Base-by-base conservation (phyloP, 1,284 basidiomycete species). In the Laetiporus sulphureus region DNA sequence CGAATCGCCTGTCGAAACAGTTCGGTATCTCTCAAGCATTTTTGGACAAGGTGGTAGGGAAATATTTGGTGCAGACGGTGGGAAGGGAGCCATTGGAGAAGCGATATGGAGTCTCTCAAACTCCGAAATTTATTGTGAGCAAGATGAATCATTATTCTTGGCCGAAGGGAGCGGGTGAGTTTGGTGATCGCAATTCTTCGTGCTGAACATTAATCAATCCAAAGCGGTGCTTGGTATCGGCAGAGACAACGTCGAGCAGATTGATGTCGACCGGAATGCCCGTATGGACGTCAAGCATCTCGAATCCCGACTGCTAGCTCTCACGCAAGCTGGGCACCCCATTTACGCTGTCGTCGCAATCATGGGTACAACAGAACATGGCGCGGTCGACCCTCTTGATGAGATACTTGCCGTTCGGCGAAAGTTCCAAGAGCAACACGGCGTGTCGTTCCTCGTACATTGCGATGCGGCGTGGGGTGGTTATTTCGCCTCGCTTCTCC, bases 381-480 rank as follows among this genome's bases (percentile, higher is more conserved):
- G 71, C 24, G 62, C 66, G 6, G 62, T 65, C 23, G 70, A 73
- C 50, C 67, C 68, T 8, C 47, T 73, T n/a, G 53, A 57, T 12
- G 51, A 67, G 35, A 62, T 73, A 22, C 37, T 72, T 13, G 45
- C 49, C 1, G 38, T 71, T 6, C 61, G 66, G 4, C 46, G 62
- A 19, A 55, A 65, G 49, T 66, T 57, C 38, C 52, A 59, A 35
- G 47, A 45, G 27, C 52, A 55, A 23, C 16, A 32, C 11, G 68
- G 69, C 5, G 51, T 71, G 12, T 60, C 54, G 2, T 72, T 72
- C 48, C 40, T 67, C n/a, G 45, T 72, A 8, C 69, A 72, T 42
- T 66, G 60, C 5, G 69, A 70, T 44, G 67, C 60, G 5, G 68
- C 69, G 3, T 72, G 69, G 71, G 71, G 71, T 18, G 65, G 63